Evolutionary conservation across 176 grass and related monocot species (phyloP).

Genomic region (Miscanthus lutarioriparius): DNA sequence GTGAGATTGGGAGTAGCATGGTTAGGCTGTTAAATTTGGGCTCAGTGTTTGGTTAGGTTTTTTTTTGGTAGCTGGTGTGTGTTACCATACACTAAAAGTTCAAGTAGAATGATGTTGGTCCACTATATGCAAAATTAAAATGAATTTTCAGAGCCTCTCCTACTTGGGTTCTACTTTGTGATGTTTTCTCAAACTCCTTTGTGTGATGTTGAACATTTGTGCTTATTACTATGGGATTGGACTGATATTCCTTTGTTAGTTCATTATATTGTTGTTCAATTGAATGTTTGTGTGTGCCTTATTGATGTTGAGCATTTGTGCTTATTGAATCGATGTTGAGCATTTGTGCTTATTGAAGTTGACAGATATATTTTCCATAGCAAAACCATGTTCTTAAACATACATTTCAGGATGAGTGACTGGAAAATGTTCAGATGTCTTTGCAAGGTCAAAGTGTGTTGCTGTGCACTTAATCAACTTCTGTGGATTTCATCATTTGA

Average conservation of each 20-base stretch:
- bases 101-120: neutral
- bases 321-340: too few species aligned
- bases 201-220: neutral
- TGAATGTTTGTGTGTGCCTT: neutral
- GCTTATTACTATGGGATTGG: neutral
- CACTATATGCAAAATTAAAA: too few species aligned
- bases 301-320: too few species aligned
- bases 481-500: neutral
- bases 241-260: neutral
- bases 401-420: neutral
- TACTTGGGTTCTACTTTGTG: neutral
- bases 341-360: too few species aligned
- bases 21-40: neutral
- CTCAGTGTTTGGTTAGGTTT: neutral
- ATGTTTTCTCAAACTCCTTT: neutral
- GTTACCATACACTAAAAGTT: neutral
- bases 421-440: neutral
- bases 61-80: neutral
- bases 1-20: neutral
- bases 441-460: neutral
- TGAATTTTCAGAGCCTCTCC: neutral
- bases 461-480: neutral
- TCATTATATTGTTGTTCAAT: neutral
- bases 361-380: neutral
- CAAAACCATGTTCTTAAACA: neutral